Evolutionary conservation across 805 yeast genomes (phyloP), one percentile per base, ranked within the genome.

Genomic region (Candida pseudoglaebosa): DNA sequence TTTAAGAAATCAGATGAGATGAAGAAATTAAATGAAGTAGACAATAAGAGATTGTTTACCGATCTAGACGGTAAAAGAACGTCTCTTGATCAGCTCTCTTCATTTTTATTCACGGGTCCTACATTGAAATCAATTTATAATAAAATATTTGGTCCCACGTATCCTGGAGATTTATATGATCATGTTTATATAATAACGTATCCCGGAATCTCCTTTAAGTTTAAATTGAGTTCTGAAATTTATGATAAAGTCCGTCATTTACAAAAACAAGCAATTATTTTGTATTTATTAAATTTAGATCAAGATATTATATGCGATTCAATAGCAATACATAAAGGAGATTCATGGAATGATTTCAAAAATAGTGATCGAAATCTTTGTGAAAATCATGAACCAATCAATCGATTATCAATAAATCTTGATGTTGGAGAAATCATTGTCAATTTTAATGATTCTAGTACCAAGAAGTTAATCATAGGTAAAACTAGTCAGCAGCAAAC

Each of bases 121-220:
- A 38, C 38, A 1, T 61, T 77, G 45, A 71, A 69, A 33, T 56
- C 62, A 13, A 62, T 78, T 2, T 79, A 79, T 53, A 77, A 78
- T 48, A 73, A 70, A 49, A 61, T 71, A 2, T 75, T 79, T 50
- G 85, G 85, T 0, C 84, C 84, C 2, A 78, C 84, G 0, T 77
- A 73, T 42, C 80, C 82, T 1, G 84, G 84, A 0, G 54, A 61
- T 32, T 38, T 40, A 1, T 45, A 42, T 3, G 32, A 47, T 14
- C 49, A 53, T 10, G 44, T 52, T 15, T 79, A 78, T 47, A 54
- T 67, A 8, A 57, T 79, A 18, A 70, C 77, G 16, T 79, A 79
- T 46, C 77, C 79, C 1, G 85, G 85, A 0, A 61, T 79, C 3
- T 62, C 75, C 0, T 78, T 79, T 56, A 65, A 62, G 39, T 79